These are phyloP conservation scores for Ceriops zippeliana DNA, from an alignment of 345 rosid species.

Conservation along the genomic window DNA sequence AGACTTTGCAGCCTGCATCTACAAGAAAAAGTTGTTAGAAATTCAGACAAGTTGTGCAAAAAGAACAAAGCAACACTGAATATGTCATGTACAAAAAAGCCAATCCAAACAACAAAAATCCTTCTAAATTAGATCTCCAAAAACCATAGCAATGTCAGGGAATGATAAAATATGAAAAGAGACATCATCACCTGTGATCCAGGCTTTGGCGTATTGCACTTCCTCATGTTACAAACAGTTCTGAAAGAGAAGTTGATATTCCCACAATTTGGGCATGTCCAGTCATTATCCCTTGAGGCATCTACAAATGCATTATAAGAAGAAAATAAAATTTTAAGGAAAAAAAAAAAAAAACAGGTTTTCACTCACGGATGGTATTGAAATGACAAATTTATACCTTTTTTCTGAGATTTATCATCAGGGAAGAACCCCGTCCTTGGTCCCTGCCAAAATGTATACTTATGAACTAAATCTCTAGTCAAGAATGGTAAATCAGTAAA, in stretches of 20 bases:
- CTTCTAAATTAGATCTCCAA: neutral
- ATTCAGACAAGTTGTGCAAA: neutral
- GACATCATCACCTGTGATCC: slow-evolving; percentile 58
- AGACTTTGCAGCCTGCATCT: slow-evolving; percentile 58
- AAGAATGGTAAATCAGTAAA: neutral
- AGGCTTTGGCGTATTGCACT: slow-evolving; percentile 97
- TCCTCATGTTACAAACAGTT: slow-evolving; percentile 96
- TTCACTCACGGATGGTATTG: neutral
- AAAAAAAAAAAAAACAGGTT: neutral
- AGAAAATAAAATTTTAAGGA: slow-evolving; percentile 6
- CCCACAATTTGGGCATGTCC: slow-evolving; percentile 98
- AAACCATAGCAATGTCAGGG: neutral
- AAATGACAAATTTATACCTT: slow-evolving; percentile 44
- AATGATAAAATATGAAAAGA: neutral
- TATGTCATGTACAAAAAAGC: neutral
- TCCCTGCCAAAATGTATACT: slow-evolving; percentile 43
- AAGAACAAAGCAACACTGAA: neutral
- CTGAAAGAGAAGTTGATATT: slow-evolving; percentile 94
- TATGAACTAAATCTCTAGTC: slow-evolving; percentile 4
- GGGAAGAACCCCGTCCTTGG: slow-evolving; percentile 80
- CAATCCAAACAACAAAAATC: neutral
- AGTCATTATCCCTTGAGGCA: slow-evolving; percentile 82
- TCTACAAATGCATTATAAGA: slow-evolving; percentile 38
- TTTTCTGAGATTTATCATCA: slow-evolving; percentile 71
- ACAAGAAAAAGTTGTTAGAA: slow-evolving; percentile 24